phyloP scores from a whole-genome alignment of 2,329 filamentous ascomycete species.

The Fusarium sublunatum region DNA sequence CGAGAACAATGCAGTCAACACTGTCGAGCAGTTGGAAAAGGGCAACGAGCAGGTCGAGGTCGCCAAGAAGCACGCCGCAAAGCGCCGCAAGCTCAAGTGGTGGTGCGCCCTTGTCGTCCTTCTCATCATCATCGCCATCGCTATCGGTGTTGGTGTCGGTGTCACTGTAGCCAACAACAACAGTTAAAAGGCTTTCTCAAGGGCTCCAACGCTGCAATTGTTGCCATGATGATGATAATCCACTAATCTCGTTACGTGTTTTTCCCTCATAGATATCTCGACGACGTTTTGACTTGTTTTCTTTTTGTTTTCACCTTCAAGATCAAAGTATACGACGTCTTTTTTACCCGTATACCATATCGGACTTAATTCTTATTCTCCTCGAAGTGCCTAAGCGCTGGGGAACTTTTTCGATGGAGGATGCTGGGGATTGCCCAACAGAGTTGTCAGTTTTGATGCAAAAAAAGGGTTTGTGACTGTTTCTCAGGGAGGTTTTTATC shows the following conservation, averaged over 20 bases:
- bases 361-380: constrained; percentile 44
- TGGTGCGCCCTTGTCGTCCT: constrained; percentile 74
- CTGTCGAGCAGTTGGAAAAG: constrained; percentile 73
- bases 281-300: constrained; percentile 23
- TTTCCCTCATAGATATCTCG: constrained; percentile 40
- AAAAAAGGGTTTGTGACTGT: constrained; percentile 31
- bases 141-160: constrained; percentile 65
- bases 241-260: constrained; percentile 28
- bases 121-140: constrained; percentile 67
- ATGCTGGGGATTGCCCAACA: constrained; percentile 11
- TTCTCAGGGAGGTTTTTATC: constrained; percentile 17
- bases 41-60: constrained; percentile 76
- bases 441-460: constrained; percentile 27
- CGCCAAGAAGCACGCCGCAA: constrained; percentile 74
- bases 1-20: constrained; percentile 73
- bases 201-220: constrained; percentile 4
- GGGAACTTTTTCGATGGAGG: constrained; percentile 23
- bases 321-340: constrained; percentile 31
- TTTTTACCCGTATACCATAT: constrained; percentile 28
- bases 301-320: constrained; percentile 9
- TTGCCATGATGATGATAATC: constrained; percentile 23
- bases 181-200: constrained; percentile 7
- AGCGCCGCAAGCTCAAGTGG: constrained; percentile 83
- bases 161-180: constrained; percentile 54
- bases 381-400: constrained; percentile 29